Conservation (phyloP, 2,329 filamentous ascomycete genomes). For the Drechslera avenae region DNA sequence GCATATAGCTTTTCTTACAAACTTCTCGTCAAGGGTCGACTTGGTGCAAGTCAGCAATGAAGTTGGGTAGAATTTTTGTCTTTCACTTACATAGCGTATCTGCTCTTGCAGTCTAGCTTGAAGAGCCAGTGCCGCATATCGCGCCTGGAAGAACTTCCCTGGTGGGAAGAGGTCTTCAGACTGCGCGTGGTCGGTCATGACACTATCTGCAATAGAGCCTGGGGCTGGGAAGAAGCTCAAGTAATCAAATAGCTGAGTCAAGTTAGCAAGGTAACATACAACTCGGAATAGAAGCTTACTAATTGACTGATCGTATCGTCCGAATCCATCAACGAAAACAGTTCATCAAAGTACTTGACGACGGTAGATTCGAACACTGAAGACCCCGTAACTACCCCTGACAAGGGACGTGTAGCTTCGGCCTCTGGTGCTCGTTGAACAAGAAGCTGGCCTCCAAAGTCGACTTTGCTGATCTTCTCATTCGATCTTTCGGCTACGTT, state of each 20-base stretch:
- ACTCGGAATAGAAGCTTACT: constrained; percentile 18
- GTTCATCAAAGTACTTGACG: constrained; percentile 77
- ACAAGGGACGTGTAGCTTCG: constrained; percentile 28
- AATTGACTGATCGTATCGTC: constrained; percentile 58
- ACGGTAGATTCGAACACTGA: constrained; percentile 76
- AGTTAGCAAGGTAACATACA: constrained; percentile 15
- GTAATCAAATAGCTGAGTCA: constrained; percentile 41
- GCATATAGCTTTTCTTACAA: constrained; percentile 39
- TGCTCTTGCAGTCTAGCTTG: constrained; percentile 40
- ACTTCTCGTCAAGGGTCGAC: constrained; percentile 40
- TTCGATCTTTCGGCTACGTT: constrained; percentile 63
- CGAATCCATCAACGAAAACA: constrained; percentile 81
- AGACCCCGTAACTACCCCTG: constrained; percentile 33
- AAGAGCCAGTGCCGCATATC: constrained; percentile 41
- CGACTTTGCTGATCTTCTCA: constrained; percentile 65
- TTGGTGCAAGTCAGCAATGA: constrained; percentile 21
- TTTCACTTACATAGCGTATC: constrained; percentile 32
- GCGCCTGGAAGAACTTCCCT: constrained; percentile 43
- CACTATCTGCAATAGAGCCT: constrained; percentile 35
- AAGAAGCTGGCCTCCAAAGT: constrained; percentile 34
- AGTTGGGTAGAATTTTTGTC: neutral
- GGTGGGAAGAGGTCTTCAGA: constrained; percentile 40
- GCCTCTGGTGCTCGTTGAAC: constrained; percentile 39
- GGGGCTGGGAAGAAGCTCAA: constrained; percentile 40
- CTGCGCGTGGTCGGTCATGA: constrained; percentile 30